Evolutionary conservation across 2,329 filamentous ascomycete genomes (phyloP), one percentile per base, ranked within the genome.

Genomic region (Fusarium sp.): DNA sequence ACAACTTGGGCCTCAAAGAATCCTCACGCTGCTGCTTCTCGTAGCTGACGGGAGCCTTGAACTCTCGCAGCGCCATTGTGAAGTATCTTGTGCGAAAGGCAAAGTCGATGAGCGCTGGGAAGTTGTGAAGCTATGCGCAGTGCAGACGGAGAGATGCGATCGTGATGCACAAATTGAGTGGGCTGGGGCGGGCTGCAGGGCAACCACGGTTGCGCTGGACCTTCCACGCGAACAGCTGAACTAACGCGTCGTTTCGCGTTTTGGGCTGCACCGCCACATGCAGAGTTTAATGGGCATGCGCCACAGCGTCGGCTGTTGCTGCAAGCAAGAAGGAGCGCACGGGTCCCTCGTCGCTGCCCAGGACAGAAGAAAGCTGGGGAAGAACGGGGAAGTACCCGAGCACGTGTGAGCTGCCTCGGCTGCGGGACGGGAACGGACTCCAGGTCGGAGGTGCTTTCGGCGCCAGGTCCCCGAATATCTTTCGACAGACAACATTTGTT

Each of bases 61-160:
- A 93, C 75, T 93, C 92, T 80, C 95, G 90, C 80, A 98, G 93
- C 88, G 95, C 93, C 96, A 98, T 98, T 76, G 74, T 85, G 80
- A 76, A 70, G 63, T 62, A 70, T 76, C 58, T 66, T 67, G 70
- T 71, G 52, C 73, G 66, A 65, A 69, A 59, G 34, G 67, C 70
- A 62, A 73, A 63, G 60, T 65, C 61, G 45, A 70, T 65, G 62
- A 69, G 71, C 70, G 70, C 73, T 50, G 66, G 34, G 61, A 54
- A 35, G 56, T 67, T 58, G 67, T 73, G 66, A 62, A 71, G 54
- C 54, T 45, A 16, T 66, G 47, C 69, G 70, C 50, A 59, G 64
- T 70, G 70, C 50, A 59, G 64, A 67, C 69, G 70, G 67, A 65
- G 66, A 67, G 66, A 72, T 74, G 67, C 52, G 67, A 70, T 72